Percentiles rank a stretch among this genome's conserved stretches.
These are phyloP conservation scores for Daldinia sp. DNA, from an alignment of 2,329 filamentous ascomycete genomes.

Conservation along the genomic window DNA sequence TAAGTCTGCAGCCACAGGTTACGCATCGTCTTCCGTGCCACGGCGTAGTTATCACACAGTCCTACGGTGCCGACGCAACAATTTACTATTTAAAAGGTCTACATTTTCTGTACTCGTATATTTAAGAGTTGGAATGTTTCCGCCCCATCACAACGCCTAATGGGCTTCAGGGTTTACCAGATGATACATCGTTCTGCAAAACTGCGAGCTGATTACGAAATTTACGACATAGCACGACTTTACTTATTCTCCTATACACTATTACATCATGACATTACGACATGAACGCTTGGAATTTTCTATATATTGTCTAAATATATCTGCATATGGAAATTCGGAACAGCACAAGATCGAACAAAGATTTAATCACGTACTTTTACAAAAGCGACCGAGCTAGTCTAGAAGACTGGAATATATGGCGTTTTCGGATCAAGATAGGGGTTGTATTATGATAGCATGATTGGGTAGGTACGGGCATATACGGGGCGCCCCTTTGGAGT, in stretches of 20 bases:
- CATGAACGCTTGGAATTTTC: slow-evolving; percentile 36
- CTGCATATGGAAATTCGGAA: slow-evolving; percentile 35
- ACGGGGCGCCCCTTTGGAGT: slow-evolving; percentile 25
- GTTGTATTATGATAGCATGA: slow-evolving; percentile 7
- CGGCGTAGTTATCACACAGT: background rate
- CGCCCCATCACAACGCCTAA: background rate
- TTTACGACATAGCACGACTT: slow-evolving; percentile 20
- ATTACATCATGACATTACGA: slow-evolving; percentile 46
- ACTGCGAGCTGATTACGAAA: slow-evolving; percentile 53
- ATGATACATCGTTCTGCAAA: background rate
- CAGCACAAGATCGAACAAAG: slow-evolving; percentile 19
- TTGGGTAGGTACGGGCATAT: slow-evolving; percentile 4
- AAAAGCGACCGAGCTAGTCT: slow-evolving; percentile 15
- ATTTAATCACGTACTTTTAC: slow-evolving; percentile 28
- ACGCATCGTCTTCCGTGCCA: background rate
- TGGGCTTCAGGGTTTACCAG: background rate
- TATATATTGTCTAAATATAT: slow-evolving; percentile 44
- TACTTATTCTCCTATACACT: slow-evolving; percentile 14
- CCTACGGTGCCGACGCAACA: background rate
- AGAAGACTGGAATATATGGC: slow-evolving; percentile 25
- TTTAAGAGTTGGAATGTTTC: background rate
- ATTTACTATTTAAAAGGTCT: background rate
- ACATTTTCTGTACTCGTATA: background rate
- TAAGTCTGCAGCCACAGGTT: background rate
- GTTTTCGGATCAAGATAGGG: slow-evolving; percentile 28